Conservation (phyloP, 148 eudicot species). For the Salicornia ramosissima region DNA sequence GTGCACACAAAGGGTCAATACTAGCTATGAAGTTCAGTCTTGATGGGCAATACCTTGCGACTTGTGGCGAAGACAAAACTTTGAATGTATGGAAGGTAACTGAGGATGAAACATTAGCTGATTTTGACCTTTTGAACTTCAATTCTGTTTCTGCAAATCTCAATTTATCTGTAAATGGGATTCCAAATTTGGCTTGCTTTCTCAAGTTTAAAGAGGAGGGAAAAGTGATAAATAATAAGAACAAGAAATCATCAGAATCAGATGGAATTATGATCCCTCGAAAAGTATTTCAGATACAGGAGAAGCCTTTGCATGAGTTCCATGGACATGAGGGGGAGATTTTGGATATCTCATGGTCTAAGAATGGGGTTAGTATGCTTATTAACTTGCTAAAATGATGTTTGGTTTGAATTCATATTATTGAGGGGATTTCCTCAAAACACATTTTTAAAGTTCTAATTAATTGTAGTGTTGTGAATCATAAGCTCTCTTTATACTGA, state of each 20-base stretch:
- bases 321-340: constrained; percentile 74
- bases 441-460: not conserved
- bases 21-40: constrained; percentile 77
- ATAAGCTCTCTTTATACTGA: no score
- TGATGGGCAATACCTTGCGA: constrained; percentile 77
- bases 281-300: constrained; percentile 55
- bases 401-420: not conserved
- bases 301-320: constrained; percentile 70
- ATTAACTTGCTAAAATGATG: not conserved
- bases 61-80: constrained; percentile 74
- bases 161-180: constrained; percentile 50
- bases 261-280: constrained; percentile 61
- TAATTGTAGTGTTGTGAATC: not conserved
- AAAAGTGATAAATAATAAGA: constrained; percentile 32
- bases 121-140: constrained; percentile 28
- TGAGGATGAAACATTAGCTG: constrained; percentile 44
- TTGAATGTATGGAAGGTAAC: constrained; percentile 71
- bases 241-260: constrained; percentile 46
- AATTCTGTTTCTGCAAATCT: constrained; percentile 45
- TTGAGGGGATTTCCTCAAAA: not conserved
- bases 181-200: constrained; percentile 47
- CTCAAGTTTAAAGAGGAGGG: constrained; percentile 39
- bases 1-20: constrained; percentile 77
- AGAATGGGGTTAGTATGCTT: constrained; percentile 53
- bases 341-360: constrained; percentile 81